These are phyloP conservation scores for Calonectria pseudoturangicola DNA, from an alignment of 2,329 filamentous ascomycete species.

Conservation along the genomic window DNA sequence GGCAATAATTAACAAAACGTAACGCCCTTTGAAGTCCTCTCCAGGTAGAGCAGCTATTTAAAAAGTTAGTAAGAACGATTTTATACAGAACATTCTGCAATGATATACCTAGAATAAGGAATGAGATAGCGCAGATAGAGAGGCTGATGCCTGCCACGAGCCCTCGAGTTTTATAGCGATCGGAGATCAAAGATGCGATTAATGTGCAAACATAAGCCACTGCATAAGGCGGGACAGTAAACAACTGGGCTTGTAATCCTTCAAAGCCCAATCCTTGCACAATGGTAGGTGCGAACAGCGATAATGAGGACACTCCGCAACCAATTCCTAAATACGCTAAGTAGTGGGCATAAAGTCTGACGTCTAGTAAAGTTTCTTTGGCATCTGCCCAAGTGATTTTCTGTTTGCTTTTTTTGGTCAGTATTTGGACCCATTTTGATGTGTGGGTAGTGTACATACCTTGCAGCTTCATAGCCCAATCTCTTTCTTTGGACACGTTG, in stretches of 20 bases:
- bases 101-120: neutral
- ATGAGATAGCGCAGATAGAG: neutral
- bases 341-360: neutral
- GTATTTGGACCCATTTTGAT: neutral
- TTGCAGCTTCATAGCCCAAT: neutral
- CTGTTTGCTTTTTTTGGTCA: neutral
- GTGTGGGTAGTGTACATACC: neutral
- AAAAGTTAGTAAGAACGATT: neutral
- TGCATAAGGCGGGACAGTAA: neutral
- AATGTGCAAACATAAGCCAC: neutral
- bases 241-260: neutral
- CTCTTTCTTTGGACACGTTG: neutral
- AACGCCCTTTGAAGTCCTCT: neutral
- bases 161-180: neutral
- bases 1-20: neutral
- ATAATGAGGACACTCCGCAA: neutral
- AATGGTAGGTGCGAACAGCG: neutral
- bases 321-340: neutral
- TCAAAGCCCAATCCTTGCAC: conserved; percentile 1
- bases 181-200: neutral
- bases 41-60: neutral
- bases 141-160: neutral
- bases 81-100: neutral
- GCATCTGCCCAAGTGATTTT: neutral
- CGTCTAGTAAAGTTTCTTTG: neutral